Base-by-base conservation (phyloP, 495 filamentous ascomycete genomes). In the Aspergillus coremiiformis region DNA sequence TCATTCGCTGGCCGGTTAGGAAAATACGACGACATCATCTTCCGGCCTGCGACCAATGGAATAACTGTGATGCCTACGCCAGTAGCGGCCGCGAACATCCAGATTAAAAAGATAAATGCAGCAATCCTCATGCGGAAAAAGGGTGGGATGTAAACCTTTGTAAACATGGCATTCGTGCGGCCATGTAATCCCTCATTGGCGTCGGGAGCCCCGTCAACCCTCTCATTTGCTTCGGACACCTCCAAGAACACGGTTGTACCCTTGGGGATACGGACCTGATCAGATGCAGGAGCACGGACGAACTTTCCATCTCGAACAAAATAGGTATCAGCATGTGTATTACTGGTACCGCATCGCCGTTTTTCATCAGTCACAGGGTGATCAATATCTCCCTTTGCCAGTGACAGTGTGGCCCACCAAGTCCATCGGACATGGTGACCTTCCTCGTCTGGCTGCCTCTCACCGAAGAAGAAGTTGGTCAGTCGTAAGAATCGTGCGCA, bases 261-360 rank as follows among this genome's bases (percentile, higher is more conserved):
- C 70, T 95, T 95, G 8, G 90, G 88, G 27, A 96, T 89, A 50
- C 95, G 89, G 51, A 96, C 87, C 64, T 92, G 89, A 66, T 97
- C 93, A 1, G 87, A 95, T 20, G 86, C 89, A 30, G 93, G 93
- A 19, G 90, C 87, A 24, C 88, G 82, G 21, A 99, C 92, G 61
- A 86, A 96, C 55, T 79, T 79, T n/a, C 93, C 93, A 50, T 92
- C 80, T 0, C 79, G 81, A 19, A 76, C 48, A 62, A 88, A 84
- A 70, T 83, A 73, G 55, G 74, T 61, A 29, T 72, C 57, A 30
- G 56, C 57, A 62, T 76, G 47, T 49, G 69, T 57, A 23, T 68
- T 54, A 45, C 76, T 67, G 4, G 58, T 59, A 9, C 63, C 47
- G 14, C 51, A n/a, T 17, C 29, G 58, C 50, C 66, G 64, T 41